A percentile compares a stretch with the other conserved stretches of the same genome.
Evolutionary conservation across 345 rosid genomes (phyloP).

Genomic region (Noccaea caerulescens): DNA sequence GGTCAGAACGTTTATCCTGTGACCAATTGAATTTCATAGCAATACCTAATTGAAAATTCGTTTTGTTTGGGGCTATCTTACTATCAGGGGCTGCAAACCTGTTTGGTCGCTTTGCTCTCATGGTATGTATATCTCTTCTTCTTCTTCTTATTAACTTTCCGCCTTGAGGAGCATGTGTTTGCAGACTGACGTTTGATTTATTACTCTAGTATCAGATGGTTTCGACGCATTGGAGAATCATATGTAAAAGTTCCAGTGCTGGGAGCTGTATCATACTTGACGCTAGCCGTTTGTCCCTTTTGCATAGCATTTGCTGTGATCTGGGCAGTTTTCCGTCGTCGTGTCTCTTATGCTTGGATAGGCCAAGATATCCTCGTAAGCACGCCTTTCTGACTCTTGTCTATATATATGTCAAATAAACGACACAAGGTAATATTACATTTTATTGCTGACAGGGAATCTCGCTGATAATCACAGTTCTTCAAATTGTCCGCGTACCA

Average conservation of each 20-base stretch:
- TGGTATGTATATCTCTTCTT: slow-evolving; percentile 56
- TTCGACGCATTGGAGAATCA: slow-evolving; percentile 75
- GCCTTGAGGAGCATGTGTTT: neutral
- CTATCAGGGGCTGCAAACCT: slow-evolving; percentile 92
- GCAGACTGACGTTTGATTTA: slow-evolving; percentile 49
- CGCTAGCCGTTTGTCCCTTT: slow-evolving; percentile 86
- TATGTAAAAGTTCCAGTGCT: slow-evolving; percentile 75
- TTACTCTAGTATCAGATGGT: slow-evolving; percentile 85
- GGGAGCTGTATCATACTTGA: slow-evolving; percentile 88
- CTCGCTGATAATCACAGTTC: slow-evolving; percentile 91
- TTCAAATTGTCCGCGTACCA: slow-evolving; percentile 90
- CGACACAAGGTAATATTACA: slow-evolving; percentile 7
- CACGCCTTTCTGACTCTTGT: slow-evolving; percentile 18
- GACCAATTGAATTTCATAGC: slow-evolving; percentile 21
- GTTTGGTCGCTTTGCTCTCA: slow-evolving; percentile 86
- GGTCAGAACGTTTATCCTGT: slow-evolving; percentile 53
- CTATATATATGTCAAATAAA: neutral
- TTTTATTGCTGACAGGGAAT: slow-evolving; percentile 65
- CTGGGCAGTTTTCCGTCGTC: slow-evolving; percentile 78
- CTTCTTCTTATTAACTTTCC: neutral
- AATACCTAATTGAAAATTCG: neutral
- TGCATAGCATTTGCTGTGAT: slow-evolving; percentile 89
- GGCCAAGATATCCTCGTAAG: slow-evolving; percentile 99
- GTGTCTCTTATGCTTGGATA: slow-evolving; percentile 80
- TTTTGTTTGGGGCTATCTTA: slow-evolving; percentile 49